phyloP scores from a whole-genome alignment of 768 basidiomycete species.

The Vararia minispora region DNA sequence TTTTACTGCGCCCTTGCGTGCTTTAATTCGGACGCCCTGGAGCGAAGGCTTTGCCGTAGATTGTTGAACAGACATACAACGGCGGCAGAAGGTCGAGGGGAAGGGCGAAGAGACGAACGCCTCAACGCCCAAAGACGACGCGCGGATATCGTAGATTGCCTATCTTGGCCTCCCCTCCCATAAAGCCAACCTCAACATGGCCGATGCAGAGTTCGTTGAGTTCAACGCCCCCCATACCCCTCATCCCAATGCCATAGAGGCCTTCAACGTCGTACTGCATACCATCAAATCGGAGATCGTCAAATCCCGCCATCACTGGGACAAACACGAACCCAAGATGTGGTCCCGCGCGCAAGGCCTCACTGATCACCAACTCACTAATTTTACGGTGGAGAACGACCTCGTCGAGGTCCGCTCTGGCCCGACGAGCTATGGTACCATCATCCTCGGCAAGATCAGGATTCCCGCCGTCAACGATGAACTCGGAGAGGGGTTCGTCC shows the following conservation, averaged over 20 bases:
- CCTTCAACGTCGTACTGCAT: slow-evolving; percentile 44
- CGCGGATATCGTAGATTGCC: not conserved
- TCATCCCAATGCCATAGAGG: slow-evolving; percentile 47
- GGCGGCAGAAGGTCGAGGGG: slow-evolving; percentile 16
- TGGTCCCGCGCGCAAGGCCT: slow-evolving; percentile 49
- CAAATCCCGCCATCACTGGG: slow-evolving; percentile 59
- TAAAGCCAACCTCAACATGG: slow-evolving; percentile 23
- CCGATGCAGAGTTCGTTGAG: slow-evolving; percentile 42
- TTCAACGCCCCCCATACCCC: slow-evolving; percentile 54
- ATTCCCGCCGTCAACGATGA: slow-evolving; percentile 55
- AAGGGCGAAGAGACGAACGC: not conserved
- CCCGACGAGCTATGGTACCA: slow-evolving; percentile 51
- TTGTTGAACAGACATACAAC: slow-evolving; percentile 91
- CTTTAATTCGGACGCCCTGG: slow-evolving; percentile 88
- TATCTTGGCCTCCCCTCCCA: not conserved
- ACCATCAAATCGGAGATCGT: slow-evolving; percentile 56
- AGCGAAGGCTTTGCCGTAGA: slow-evolving; percentile 78
- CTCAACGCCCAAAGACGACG: not conserved
- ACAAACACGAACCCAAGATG: slow-evolving; percentile 62
- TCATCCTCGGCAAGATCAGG: slow-evolving; percentile 68
- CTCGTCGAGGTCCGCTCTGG: slow-evolving; percentile 41
- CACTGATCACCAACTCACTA: slow-evolving; percentile 38
- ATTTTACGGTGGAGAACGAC: slow-evolving; percentile 36
- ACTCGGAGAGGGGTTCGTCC: slow-evolving; percentile 55
- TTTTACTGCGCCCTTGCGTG: slow-evolving; percentile 86